Evolutionary conservation across 1,139 yeast species (phyloP), one percentile per base, ranked within the genome.

Genomic region (Yamadazyma mexicana): DNA sequence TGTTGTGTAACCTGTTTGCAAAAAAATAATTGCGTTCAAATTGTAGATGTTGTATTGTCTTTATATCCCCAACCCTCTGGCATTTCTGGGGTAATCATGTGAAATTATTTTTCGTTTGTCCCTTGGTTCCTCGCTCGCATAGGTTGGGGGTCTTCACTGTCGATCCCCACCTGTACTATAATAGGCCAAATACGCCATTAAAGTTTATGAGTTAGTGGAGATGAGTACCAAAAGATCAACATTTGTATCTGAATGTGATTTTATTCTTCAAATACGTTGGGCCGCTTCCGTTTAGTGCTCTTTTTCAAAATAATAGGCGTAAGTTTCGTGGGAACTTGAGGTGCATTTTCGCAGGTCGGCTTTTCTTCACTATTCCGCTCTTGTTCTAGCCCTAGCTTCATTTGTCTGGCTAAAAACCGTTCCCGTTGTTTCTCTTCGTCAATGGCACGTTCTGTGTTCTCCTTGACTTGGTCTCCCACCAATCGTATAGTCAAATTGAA

Each of bases 391-490:
- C 82, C 84, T 33, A 59, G 54, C 42, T 68, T 67, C 3, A 84
- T 77, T 56, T 86, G 91, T 17, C 65, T 60, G 36, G 75, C 65
- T 14, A 86, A 51, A 29, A 77, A 49, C 46, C 62, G 69, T 51
- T 62, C 58, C 7, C 52, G 40, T 33, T 47, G 29, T 35, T 56
- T 54, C 34, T 54, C 46, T 9, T 47, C 51, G 26, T 43, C 39
- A 1, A 35, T 40, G 35, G 16, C 27, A 11, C 32, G 27, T 10
- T 24, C 34, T 27, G 66, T 66, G 12, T 11, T 11, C 20, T 11
- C 17, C 5, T 82, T 75, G 55, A 84, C 88, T 20, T 64, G 59
- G 38, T 75, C 30, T 40, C 65, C 74, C 9, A 65, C 52, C 14
- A 58, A 56, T 12, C 54, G 49, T 10, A 71, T 69, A 31, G 58